A percentile compares a stretch with the other conserved stretches of the same genome.
Conservation (phyloP, 495 filamentous ascomycete species). For the Aspergillus ostianus region DNA sequence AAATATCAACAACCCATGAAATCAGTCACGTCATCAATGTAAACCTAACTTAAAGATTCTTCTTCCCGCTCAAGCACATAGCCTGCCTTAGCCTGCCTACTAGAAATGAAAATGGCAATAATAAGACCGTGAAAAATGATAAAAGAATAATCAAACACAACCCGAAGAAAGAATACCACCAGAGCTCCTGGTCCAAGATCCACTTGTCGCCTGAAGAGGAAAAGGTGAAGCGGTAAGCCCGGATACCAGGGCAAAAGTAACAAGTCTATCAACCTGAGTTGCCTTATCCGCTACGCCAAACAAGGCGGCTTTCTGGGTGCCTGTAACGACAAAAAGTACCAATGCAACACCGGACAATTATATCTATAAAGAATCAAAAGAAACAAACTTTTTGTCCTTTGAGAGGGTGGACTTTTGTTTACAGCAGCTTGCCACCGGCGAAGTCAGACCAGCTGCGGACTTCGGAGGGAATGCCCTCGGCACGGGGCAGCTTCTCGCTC, state of each 20-base stretch:
- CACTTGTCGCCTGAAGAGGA: slow-evolving; percentile 17
- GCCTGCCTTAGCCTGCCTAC: slow-evolving; percentile 26
- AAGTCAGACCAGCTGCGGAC: slow-evolving; percentile 94
- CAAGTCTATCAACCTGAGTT: slow-evolving; percentile 36
- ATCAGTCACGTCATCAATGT: slow-evolving; percentile 8
- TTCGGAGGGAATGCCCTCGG: slow-evolving; percentile 81
- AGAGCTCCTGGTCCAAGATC: slow-evolving; percentile 17
- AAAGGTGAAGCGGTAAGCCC: slow-evolving; percentile 14
- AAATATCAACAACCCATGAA: slow-evolving; percentile 8
- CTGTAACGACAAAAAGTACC: slow-evolving; percentile 15
- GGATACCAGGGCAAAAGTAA: slow-evolving; percentile 22
- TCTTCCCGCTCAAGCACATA: slow-evolving; percentile 35
- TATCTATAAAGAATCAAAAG: slow-evolving; percentile 18
- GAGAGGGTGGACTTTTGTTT: slow-evolving; percentile 35
- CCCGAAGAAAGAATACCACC: slow-evolving; percentile 19
- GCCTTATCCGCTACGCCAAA: slow-evolving; percentile 30
- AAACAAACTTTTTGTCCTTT: slow-evolving; percentile 22
- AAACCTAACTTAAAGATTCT: slow-evolving; percentile 17
- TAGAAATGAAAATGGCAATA: slow-evolving; percentile 7
- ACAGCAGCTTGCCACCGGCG: slow-evolving; percentile 86
- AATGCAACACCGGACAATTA: slow-evolving; percentile 22
- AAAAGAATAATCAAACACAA: slow-evolving; percentile 15
- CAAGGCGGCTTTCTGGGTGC: slow-evolving; percentile 22
- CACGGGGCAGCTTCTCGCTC: slow-evolving; percentile 84
- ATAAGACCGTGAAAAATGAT: slow-evolving; percentile 11